Conservation (phyloP, 441 rosid species). For the Gossypium schwendimanii region DNA sequence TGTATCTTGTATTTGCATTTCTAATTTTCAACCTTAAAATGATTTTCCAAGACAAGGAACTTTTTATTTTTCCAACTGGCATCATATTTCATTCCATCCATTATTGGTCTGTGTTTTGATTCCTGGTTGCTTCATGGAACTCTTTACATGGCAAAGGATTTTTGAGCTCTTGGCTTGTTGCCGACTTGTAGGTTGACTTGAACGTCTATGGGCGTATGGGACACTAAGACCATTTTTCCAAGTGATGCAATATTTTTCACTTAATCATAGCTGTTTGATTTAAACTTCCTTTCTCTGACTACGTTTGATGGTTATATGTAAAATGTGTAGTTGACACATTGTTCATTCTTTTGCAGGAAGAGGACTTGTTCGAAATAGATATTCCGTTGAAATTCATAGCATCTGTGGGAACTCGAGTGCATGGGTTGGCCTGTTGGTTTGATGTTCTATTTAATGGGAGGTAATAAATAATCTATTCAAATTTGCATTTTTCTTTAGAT, state of each 20-base stretch:
- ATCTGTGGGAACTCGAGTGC: conserved; percentile 74
- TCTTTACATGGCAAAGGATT: too few species aligned
- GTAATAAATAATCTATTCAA: conserved; percentile 20
- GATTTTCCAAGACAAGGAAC: not conserved
- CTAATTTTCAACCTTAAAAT: not conserved
- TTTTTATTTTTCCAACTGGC: not conserved
- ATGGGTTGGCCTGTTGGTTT: conserved; percentile 96
- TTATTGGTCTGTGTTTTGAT: too few species aligned
- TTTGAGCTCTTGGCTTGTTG: too few species aligned
- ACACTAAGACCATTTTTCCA: not conserved
- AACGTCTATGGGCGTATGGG: not conserved
- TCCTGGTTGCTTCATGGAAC: too few species aligned
- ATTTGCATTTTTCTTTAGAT: not conserved
- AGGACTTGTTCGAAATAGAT: conserved; percentile 69
- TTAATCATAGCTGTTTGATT: not conserved
- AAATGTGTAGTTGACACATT: not conserved
- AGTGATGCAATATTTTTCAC: not conserved
- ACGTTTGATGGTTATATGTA: conserved; percentile 1
- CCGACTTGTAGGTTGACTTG: not conserved
- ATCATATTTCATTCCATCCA: not conserved
- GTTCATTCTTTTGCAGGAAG: conserved; percentile 50
- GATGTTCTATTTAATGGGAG: conserved; percentile 89
- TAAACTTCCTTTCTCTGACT: not conserved
- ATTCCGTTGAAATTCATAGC: conserved; percentile 76
- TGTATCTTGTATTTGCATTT: not conserved